A percentile compares a stretch with the other conserved stretches of the same genome.
These are phyloP conservation scores for Thalassiosira exigua DNA, from an alignment of 352 stramenopile genomes.

Conservation along the genomic window DNA sequence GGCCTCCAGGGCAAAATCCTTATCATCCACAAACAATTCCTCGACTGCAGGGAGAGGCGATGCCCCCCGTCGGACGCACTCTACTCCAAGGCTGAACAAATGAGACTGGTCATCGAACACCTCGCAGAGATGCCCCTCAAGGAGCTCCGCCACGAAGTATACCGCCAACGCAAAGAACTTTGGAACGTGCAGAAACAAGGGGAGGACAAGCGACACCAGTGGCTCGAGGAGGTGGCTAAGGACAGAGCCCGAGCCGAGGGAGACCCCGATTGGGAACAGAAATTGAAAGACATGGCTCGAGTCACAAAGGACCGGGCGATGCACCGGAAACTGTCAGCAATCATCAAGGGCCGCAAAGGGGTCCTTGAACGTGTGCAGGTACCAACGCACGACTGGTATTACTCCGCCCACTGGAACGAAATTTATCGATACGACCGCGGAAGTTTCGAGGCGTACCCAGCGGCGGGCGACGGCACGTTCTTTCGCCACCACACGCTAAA, in stretches of 20 bases:
- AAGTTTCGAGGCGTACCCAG: neutral
- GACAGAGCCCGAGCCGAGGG: conserved; percentile 23
- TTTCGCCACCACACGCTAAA: conserved; percentile 17
- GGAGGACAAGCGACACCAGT: conserved; percentile 6
- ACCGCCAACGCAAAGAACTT: neutral
- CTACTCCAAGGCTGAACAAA: neutral
- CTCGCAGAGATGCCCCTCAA: neutral
- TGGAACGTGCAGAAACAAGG: conserved; percentile 26
- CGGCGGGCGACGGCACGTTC: neutral
- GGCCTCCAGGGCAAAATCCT: neutral
- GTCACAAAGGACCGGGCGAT: too few relatives aligned
- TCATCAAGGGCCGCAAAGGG: too few relatives aligned
- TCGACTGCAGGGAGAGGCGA: too few relatives aligned
- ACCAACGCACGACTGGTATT: too few relatives aligned
- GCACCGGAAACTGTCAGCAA: too few relatives aligned
- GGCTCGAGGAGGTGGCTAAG: conserved; percentile 22
- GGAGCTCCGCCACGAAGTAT: neutral
- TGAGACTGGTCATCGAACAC: neutral
- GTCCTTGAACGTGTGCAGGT: too few relatives aligned
- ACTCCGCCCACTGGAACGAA: neutral
- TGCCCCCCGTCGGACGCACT: too few relatives aligned
- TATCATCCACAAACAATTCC: neutral
- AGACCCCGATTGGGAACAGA: conserved; percentile 25
- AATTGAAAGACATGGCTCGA: conserved; percentile 8
- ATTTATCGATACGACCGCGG: conserved; percentile 19